These are phyloP conservation scores for Fusarium pininemorale DNA, from an alignment of 2,329 filamentous ascomycete species.

Conservation along the genomic window DNA sequence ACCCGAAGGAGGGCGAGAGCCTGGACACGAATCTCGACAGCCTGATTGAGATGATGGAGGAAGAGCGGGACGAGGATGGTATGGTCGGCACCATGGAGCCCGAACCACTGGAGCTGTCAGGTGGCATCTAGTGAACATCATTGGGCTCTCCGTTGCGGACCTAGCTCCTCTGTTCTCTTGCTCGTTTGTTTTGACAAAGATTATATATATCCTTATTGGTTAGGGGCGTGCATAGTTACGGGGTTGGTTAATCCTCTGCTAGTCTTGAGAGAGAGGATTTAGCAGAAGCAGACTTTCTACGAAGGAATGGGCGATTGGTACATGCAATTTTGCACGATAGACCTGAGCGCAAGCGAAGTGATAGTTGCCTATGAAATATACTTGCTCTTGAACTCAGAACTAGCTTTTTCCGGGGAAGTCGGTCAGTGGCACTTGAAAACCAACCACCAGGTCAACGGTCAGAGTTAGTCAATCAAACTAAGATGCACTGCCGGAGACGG, in stretches of 20 bases:
- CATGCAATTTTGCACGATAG: slow-evolving; percentile 8
- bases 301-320: slow-evolving; percentile 13
- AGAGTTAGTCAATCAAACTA: background rate
- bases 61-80: slow-evolving; percentile 61
- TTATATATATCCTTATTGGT: slow-evolving; percentile 28
- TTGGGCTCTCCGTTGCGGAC: slow-evolving; percentile 11
- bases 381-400: slow-evolving; percentile 3
- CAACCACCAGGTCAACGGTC: slow-evolving; percentile 1
- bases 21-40: slow-evolving; percentile 72
- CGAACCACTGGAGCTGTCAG: slow-evolving; percentile 45
- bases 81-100: slow-evolving; percentile 44
- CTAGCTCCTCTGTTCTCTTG: background rate
- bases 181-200: slow-evolving; percentile 10
- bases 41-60: slow-evolving; percentile 70
- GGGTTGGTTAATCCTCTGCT: slow-evolving; percentile 4
- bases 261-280: slow-evolving; percentile 3
- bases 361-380: slow-evolving; percentile 19
- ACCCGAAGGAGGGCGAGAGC: slow-evolving; percentile 71
- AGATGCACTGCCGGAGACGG: slow-evolving; percentile 4
- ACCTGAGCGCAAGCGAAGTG: slow-evolving; percentile 25
- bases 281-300: background rate
- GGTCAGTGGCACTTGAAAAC: background rate
- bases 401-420: background rate
- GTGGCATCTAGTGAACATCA: slow-evolving; percentile 35
- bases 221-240: slow-evolving; percentile 18